A percentile compares a stretch with the other conserved stretches of the same genome.
Evolutionary conservation across 805 yeast genomes (phyloP).

Genomic region (Cyberlindnera saturnus): DNA sequence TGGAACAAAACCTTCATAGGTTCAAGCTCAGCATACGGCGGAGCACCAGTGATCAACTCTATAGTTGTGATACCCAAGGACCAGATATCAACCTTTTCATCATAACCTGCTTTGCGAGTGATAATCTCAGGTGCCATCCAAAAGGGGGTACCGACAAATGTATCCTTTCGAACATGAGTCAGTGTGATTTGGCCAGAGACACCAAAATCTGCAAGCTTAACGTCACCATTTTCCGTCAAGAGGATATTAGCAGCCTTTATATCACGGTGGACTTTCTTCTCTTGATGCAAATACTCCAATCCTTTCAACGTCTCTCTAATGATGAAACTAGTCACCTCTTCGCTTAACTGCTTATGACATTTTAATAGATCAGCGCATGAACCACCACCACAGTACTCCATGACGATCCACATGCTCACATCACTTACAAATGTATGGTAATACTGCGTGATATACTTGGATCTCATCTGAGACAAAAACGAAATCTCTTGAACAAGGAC

Average conservation of each 20-base stretch:
- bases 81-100: conserved; percentile 92
- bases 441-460: conserved; percentile 59
- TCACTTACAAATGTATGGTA: conserved; percentile 59
- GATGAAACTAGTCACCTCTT: conserved; percentile 55
- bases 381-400: conserved; percentile 97
- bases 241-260: conserved; percentile 86
- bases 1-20: conserved; percentile 73
- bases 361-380: conserved; percentile 75
- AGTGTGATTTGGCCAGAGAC: conserved; percentile 78
- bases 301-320: conserved; percentile 63
- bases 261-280: conserved; percentile 81
- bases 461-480: conserved; percentile 58
- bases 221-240: conserved; percentile 58
- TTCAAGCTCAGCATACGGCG: conserved; percentile 68
- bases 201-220: conserved; percentile 90
- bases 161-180: conserved; percentile 52
- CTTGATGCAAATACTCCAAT: conserved; percentile 66
- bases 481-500: conserved; percentile 72
- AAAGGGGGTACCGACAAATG: conserved; percentile 92
- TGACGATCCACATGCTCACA: conserved; percentile 75
- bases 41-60: conserved; percentile 76
- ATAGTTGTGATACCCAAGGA: conserved; percentile 89
- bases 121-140: conserved; percentile 99
- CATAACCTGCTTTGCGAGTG: conserved; percentile 52
- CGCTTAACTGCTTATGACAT: conserved; percentile 47